Conservation (phyloP, 257 asterid genomes). For the Solanum boliviense region DNA sequence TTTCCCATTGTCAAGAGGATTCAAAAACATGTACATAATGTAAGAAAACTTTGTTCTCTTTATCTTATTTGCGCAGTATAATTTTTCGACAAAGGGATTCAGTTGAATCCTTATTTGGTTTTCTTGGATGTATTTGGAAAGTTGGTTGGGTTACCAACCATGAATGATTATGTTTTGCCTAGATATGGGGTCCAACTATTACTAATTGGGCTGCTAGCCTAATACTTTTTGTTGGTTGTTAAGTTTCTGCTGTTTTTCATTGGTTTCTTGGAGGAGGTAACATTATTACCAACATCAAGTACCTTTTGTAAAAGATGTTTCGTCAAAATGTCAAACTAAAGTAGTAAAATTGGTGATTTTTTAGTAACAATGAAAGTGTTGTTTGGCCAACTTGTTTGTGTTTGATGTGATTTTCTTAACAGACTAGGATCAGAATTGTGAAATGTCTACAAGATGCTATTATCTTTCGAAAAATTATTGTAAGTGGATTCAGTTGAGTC, state of each 20-base stretch:
- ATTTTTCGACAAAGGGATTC: background rate
- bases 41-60: background rate
- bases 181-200: background rate
- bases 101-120: background rate
- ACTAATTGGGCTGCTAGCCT: background rate
- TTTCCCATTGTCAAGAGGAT: background rate
- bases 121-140: background rate
- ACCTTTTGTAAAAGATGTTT: background rate
- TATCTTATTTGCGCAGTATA: background rate
- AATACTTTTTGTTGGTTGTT: background rate
- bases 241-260: background rate
- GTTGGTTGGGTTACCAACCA: background rate
- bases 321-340: background rate
- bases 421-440: background rate
- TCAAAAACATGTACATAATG: background rate
- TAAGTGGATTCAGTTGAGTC: background rate
- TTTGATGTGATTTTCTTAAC: background rate
- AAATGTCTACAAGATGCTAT: background rate
- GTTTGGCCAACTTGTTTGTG: background rate
- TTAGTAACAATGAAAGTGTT: background rate
- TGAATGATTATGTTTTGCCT: background rate
- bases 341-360: background rate
- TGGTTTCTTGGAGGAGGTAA: background rate
- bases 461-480: background rate
- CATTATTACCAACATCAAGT: background rate